phyloP scores from a whole-genome alignment of 1,139 yeast species.

The Lodderomyces pseudojiufengensis region DNA sequence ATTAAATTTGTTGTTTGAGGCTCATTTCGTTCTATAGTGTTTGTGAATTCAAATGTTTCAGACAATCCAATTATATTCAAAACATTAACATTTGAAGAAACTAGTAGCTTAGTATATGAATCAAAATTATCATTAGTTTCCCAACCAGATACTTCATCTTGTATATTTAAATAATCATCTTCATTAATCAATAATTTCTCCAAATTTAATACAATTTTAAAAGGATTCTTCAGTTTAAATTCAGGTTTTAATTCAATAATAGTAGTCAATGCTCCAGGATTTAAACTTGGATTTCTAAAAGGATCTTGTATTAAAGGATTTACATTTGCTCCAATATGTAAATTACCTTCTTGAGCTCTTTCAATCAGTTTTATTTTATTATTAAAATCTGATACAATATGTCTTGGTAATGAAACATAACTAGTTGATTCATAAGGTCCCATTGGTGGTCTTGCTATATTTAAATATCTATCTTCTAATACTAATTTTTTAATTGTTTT shows the following conservation, averaged over 20 bases:
- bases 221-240: conserved; percentile 11
- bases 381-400: conserved; percentile 32
- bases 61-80: conserved; percentile 36
- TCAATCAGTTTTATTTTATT: conserved; percentile 24
- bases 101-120: conserved; percentile 20
- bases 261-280: conserved; percentile 50
- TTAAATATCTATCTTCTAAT: conserved; percentile 30
- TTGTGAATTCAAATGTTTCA: conserved; percentile 19
- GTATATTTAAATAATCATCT: conserved; percentile 1
- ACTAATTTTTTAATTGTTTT: conserved; percentile 12
- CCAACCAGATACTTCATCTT: too few relatives aligned
- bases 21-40: conserved; percentile 11
- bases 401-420: conserved; percentile 41
- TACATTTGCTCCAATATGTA: conserved; percentile 54
- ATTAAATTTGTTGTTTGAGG: conserved; percentile 15
- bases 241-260: conserved; percentile 18
- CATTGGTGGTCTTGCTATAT: conserved; percentile 39
- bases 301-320: conserved; percentile 54
- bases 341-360: conserved; percentile 41
- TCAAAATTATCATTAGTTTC: too few relatives aligned
- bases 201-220: conserved; percentile 33
- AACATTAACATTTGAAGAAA: conserved; percentile 36
- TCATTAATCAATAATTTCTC: conserved; percentile 25
- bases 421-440: conserved; percentile 35
- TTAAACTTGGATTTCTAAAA: conserved; percentile 47